These are phyloP conservation scores for Cyanodermella asteris DNA, from an alignment of 2,329 filamentous ascomycete genomes.

Conservation along the genomic window DNA sequence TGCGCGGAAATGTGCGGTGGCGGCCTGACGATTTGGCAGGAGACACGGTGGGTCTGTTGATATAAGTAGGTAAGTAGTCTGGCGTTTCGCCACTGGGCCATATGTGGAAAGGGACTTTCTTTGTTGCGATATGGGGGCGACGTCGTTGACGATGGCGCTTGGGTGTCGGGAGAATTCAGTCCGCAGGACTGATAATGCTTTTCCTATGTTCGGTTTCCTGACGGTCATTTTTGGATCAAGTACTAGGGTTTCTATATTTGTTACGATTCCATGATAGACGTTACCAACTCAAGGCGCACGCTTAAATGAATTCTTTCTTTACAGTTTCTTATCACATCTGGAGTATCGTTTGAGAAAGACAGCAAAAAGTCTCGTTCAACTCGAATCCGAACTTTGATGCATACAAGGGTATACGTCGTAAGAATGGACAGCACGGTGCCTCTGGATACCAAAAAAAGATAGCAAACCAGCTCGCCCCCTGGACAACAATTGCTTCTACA, in stretches of 20 bases:
- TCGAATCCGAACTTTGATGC: too few relatives aligned
- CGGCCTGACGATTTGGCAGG: neutral
- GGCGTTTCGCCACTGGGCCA: neutral
- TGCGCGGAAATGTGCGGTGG: neutral
- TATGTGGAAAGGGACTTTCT: too few relatives aligned
- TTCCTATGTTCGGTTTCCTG: neutral
- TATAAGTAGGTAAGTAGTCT: neutral
- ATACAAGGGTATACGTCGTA: constrained; percentile 2
- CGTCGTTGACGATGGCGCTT: neutral
- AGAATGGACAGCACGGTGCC: constrained; percentile 1
- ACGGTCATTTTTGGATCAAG: neutral
- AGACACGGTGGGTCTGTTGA: neutral
- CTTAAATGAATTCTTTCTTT: neutral
- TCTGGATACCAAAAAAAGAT: neutral
- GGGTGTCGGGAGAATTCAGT: neutral
- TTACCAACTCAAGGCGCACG: neutral
- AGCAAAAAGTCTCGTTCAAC: too few relatives aligned
- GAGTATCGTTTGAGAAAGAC: too few relatives aligned
- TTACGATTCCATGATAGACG: neutral
- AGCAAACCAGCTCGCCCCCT: neutral
- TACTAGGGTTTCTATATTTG: neutral
- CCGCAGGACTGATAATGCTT: neutral
- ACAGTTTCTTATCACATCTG: constrained; percentile 3
- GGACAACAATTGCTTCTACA: neutral
- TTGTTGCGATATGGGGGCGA: too few relatives aligned